Conservation (phyloP, 2,329 filamentous ascomycete genomes). For the Fusarium dimerum region DNA sequence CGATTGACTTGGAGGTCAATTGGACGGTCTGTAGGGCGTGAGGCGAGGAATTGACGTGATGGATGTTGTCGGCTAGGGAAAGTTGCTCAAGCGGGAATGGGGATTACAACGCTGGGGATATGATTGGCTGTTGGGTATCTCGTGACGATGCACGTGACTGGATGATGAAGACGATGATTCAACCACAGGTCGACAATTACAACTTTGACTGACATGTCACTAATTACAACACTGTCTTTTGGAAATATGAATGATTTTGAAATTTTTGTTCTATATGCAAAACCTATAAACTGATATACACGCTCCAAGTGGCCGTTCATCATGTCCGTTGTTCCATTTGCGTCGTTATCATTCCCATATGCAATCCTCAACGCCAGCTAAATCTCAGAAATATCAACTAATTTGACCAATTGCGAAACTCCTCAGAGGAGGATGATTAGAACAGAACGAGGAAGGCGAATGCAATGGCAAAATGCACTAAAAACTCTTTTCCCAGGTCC, state of each 20-base stretch:
- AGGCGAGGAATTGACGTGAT: slow-evolving; percentile 32
- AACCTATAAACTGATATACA: background rate
- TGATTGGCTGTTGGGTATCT: slow-evolving; percentile 35
- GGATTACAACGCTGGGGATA: slow-evolving; percentile 42
- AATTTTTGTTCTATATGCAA: background rate
- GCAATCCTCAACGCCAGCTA: slow-evolving; percentile 6
- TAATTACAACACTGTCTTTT: background rate
- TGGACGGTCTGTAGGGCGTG: slow-evolving; percentile 24
- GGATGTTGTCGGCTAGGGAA: slow-evolving; percentile 31
- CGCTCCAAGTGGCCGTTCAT: slow-evolving; percentile 11
- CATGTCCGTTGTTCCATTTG: slow-evolving; percentile 11
- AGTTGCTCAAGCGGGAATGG: slow-evolving; percentile 38
- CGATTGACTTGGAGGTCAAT: slow-evolving; percentile 33
- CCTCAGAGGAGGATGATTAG: background rate
- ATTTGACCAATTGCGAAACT: slow-evolving; percentile 13
- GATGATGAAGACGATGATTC: background rate
- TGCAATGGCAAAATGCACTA: slow-evolving; percentile 17
- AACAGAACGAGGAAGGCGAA: background rate
- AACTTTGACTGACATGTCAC: background rate
- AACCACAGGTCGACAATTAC: background rate
- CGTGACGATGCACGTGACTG: slow-evolving; percentile 35
- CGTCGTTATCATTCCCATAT: slow-evolving; percentile 18
- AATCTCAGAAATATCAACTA: slow-evolving; percentile 1
- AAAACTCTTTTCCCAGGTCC: slow-evolving; percentile 69
- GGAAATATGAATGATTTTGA: background rate